Evolutionary conservation across 1,284 basidiomycete genomes (phyloP).

Genomic region (Ceratobasidium sp.): DNA sequence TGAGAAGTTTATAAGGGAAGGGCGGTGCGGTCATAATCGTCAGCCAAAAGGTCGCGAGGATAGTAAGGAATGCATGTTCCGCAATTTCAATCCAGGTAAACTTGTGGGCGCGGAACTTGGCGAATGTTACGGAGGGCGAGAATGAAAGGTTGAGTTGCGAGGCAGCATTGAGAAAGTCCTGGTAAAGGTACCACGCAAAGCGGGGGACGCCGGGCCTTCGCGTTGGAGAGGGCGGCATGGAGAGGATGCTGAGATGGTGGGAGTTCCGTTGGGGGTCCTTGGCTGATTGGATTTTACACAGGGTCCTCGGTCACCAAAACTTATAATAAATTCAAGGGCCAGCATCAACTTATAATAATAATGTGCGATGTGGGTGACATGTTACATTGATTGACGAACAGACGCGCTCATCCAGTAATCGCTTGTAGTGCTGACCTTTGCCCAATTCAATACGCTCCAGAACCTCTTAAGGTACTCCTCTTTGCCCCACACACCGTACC

Average conservation of each 20-base stretch:
- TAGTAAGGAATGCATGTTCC: conserved; percentile 71
- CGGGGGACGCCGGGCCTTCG: conserved; percentile 25
- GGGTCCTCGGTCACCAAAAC: conserved; percentile 19
- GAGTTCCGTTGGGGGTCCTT: conserved; percentile 29
- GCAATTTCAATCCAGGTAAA: conserved; percentile 66
- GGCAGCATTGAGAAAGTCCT: conserved; percentile 39
- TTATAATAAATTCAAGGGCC: not conserved
- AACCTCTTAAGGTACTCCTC: conserved; percentile 90
- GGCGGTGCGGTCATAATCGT: conserved; percentile 77
- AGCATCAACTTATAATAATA: conserved; percentile 18
- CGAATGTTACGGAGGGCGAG: conserved; percentile 74
- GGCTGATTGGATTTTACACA: conserved; percentile 4
- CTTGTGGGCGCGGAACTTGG: conserved; percentile 67
- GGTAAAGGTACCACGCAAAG: conserved; percentile 40
- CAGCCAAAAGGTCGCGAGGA: conserved; percentile 75
- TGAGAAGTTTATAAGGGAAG: conserved; percentile 80
- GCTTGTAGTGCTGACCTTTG: conserved; percentile 60
- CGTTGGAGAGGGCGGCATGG: conserved; percentile 34
- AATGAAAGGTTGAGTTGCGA: conserved; percentile 52
- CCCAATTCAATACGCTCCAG: conserved; percentile 92
- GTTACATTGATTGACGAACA: not conserved
- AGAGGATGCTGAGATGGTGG: conserved; percentile 17
- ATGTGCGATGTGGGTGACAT: not conserved
- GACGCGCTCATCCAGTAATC: conserved; percentile 7
- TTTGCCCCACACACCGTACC: conserved; percentile 95